Base-by-base conservation (phyloP, 257 asterid genomes). In the Solanum gandarillasii region DNA sequence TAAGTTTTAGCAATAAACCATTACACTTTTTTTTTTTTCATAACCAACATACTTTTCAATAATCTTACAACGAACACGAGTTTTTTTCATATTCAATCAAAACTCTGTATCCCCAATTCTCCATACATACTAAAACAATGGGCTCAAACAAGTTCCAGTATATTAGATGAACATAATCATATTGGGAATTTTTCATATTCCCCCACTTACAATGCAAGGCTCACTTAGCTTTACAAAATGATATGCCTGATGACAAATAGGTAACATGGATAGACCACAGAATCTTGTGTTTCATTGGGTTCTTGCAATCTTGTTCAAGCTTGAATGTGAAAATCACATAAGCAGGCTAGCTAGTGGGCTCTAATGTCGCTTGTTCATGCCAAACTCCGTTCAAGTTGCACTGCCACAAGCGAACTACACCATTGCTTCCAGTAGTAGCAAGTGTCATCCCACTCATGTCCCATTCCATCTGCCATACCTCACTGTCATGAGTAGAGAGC, bases 381-480 rank as follows among this genome's bases (percentile, higher is more conserved):
- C 99, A 96, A 87, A 83, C 89, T 14, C 98, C 98, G 16, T 92
- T 92, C 46, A 94, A 87, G 91, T 94, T 94, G 4, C 98, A 94
- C 87, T 96, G 99, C 98, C 99, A 96, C 90, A 96, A 90, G 89
- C 94, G 96, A 25, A 95, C 98, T 5, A 93, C 90, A 2, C 94
- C 98, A 86, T 96, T 98, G 7, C 92, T 86, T 71, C 97, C 99
- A 0, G 95, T 92, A 71, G 94, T 92, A 55, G 99, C 99, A 68
- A 96, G 92, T 86, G 99, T 95, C 98, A 94, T 97, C 84, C 99
- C 99, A 14, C 99, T 93, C 94, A 94, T 93, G 91, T 96, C 98
- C 99, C 99, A 96, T 90, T 95, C 98, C 98, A 95, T 94, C 89
- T 96, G 92, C 98, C 95, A 94, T 86, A 95, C 98, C 99, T 95